Evolutionary conservation across 768 basidiomycete species (phyloP), one percentile per base, ranked within the genome.

Genomic region (Phylloporus sp.): DNA sequence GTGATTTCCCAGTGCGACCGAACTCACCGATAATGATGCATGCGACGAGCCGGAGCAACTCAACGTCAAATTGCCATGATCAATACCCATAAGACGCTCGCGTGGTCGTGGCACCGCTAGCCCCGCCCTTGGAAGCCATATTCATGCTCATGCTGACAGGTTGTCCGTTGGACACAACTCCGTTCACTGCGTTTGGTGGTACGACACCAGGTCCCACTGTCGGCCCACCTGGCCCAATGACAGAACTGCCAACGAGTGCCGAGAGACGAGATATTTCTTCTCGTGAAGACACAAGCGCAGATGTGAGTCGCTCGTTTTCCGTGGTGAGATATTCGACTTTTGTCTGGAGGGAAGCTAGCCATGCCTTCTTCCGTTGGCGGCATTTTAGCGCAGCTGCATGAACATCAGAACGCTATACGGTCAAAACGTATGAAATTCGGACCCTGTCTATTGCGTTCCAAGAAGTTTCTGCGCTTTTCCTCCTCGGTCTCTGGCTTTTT

Each of bases 371-470:
- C 48, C 96, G 87, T 64, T 99, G 96, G 28, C 96, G 91, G 69
- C 96, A 99, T 71, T 98, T 98, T 56, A 98, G 81, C 6, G 96
- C 96, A 51, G 96, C 95, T 97, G 57, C 2, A 44, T 10, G 38
- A 24, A 28, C 11, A 26, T 52, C 49, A 61, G 38, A 40, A 46
- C 6, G 18, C 14, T 43, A 28, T 17, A 28, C n/a, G 6, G 29
- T 11, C 15, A 37, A 46, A 13, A 28, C 38, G 24, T n/a, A 15
- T 22, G 24, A 9, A 10, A 21, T 20, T 3, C 49, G 17, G 22
- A 97, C 95, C 95, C 79, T 98, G 96, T 59, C 96, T 78, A 63
- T 99, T 99, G 51, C 96, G 77, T 68, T 98, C 96, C 50, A 99
- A 70, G 69, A 99, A 98, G 69, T 97, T 98, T 68, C 80, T 82